Conservation (phyloP, 768 basidiomycete genomes). For the Boletus rubropictus region DNA sequence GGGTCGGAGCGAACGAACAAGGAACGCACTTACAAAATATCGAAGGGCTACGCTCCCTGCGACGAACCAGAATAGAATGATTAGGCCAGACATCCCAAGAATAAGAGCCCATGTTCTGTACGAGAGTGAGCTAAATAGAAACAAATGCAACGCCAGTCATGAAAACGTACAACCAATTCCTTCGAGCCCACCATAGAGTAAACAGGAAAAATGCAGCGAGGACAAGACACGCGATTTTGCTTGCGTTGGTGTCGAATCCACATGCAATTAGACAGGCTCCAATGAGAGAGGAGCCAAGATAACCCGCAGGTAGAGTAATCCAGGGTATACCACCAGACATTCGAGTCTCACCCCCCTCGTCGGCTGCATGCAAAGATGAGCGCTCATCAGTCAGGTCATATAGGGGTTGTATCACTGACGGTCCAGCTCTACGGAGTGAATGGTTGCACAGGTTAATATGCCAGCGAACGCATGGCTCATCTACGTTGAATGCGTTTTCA, state of each 20-base stretch:
- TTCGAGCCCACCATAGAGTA: conserved; percentile 84
- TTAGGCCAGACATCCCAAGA: conserved; percentile 70
- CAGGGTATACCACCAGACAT: conserved; percentile 85
- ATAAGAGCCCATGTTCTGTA: conserved; percentile 74
- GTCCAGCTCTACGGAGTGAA: conserved; percentile 82
- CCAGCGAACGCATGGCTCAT: conserved; percentile 85
- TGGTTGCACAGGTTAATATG: conserved; percentile 77
- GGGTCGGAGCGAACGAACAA: not conserved
- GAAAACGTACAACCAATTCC: conserved; percentile 59
- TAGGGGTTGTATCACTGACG: conserved; percentile 44
- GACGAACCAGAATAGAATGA: conserved; percentile 82
- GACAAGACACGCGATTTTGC: conserved; percentile 75
- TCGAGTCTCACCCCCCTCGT: conserved; percentile 80
- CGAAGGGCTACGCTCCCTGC: conserved; percentile 67
- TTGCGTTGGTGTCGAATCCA: conserved; percentile 84
- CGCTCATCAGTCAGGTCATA: conserved; percentile 3
- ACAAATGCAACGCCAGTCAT: too few relatives aligned
- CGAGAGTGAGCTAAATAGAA: not conserved
- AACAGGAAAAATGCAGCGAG: conserved; percentile 83
- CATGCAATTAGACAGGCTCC: conserved; percentile 84
- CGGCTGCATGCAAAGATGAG: conserved; percentile 42
- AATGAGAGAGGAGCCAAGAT: conserved; percentile 80
- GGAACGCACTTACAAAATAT: conserved; percentile 50
- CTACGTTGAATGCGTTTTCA: conserved; percentile 31
- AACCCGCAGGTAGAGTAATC: conserved; percentile 81